A percentile compares a stretch with the other conserved stretches of the same genome.
Evolutionary conservation across 1,284 basidiomycete species (phyloP).

Genomic region (Ganoderma meredithae): DNA sequence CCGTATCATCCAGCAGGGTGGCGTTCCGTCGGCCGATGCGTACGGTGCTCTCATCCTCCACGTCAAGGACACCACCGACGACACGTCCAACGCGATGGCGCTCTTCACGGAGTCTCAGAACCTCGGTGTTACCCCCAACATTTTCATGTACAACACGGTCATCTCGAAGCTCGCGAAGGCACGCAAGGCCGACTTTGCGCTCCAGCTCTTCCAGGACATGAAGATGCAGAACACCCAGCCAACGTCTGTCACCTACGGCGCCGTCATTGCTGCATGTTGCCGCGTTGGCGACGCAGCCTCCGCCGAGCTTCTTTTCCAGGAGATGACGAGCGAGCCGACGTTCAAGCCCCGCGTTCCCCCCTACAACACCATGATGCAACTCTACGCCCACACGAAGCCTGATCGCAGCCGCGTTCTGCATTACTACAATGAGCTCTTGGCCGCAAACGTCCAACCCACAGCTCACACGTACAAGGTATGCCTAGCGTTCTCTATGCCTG

Average conservation of each 20-base stretch:
- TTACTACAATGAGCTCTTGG: constrained; percentile 79
- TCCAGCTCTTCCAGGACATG: constrained; percentile 89
- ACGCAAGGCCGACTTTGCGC: constrained; percentile 87
- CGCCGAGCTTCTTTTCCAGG: constrained; percentile 85
- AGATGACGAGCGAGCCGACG: constrained; percentile 80
- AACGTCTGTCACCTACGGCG: constrained; percentile 93
- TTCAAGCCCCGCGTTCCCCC: constrained; percentile 94
- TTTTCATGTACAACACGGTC: constrained; percentile 94
- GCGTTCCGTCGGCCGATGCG: constrained; percentile 86
- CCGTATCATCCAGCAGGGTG: constrained; percentile 81
- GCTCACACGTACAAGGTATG: constrained; percentile 93
- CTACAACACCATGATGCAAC: constrained; percentile 99
- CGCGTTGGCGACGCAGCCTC: constrained; percentile 89
- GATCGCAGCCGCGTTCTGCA: constrained; percentile 80
- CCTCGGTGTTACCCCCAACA: constrained; percentile 77
- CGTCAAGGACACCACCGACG: constrained; percentile 93
- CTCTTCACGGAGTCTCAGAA: constrained; percentile 84
- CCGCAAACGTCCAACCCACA: constrained; percentile 74
- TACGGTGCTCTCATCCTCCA: constrained; percentile 90
- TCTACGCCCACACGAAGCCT: constrained; percentile 91
- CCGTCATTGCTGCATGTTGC: constrained; percentile 94
- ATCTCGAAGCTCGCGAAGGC: constrained; percentile 95
- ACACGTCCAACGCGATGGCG: constrained; percentile 85
- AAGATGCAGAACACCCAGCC: constrained; percentile 74
- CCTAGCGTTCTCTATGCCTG: constrained; percentile 10